phyloP scores from a whole-genome alignment of 805 yeast species.

The Wickerhamiella azymoides region DNA sequence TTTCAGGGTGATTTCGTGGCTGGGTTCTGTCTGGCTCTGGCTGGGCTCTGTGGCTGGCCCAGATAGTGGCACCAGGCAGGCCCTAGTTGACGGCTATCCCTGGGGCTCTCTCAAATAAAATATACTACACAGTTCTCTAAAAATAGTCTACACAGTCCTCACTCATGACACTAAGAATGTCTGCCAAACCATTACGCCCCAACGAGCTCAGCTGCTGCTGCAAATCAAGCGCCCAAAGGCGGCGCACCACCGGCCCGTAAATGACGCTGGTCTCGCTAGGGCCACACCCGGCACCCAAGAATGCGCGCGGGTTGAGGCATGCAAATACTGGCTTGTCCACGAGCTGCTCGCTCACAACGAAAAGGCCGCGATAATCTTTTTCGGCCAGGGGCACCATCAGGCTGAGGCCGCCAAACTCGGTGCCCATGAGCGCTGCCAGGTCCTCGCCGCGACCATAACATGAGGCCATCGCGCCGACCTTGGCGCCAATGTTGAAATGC shows the following conservation, averaged over 20 bases:
- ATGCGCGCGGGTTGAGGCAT: constrained; percentile 59
- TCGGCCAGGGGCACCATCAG: constrained; percentile 65
- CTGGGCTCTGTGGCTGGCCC: too few species aligned
- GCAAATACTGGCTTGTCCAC: constrained; percentile 57
- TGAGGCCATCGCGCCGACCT: constrained; percentile 21
- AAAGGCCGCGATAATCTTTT: constrained; percentile 60
- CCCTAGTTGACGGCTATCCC: too few species aligned
- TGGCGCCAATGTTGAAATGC: constrained; percentile 53
- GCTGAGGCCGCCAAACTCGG: constrained; percentile 67
- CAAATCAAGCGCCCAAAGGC: constrained; percentile 18
- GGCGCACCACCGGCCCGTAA: constrained; percentile 19
- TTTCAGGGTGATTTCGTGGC: too few species aligned
- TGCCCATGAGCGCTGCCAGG: constrained; percentile 50
- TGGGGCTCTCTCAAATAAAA: too few species aligned
- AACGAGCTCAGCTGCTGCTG: constrained; percentile 19
- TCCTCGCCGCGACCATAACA: constrained; percentile 21
- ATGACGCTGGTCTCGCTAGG: constrained; percentile 17
- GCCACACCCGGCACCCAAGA: constrained; percentile 16
- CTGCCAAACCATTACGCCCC: constrained; percentile 21
- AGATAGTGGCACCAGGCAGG: too few species aligned
- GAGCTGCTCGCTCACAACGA: constrained; percentile 76
- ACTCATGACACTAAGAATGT: constrained; percentile 18
- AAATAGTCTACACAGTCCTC: constrained; percentile 7
- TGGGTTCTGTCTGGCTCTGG: too few species aligned
- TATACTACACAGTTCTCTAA: too few species aligned